Evolutionary conservation across 2,329 filamentous ascomycete species (phyloP).

Genomic region (Botrytis aclada): DNA sequence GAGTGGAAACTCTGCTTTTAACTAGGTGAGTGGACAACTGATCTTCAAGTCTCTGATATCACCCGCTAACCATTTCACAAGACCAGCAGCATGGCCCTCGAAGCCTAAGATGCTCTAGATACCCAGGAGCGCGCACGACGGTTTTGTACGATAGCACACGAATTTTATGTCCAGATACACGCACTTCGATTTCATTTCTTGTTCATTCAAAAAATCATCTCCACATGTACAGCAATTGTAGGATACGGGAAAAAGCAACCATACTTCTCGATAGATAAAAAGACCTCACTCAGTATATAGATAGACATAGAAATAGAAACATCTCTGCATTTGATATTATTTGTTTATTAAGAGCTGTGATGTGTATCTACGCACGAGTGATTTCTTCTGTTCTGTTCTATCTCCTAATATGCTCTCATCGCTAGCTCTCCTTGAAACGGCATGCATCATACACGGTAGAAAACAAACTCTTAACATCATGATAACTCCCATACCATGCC

Average conservation of each 20-base stretch:
- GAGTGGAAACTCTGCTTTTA: slow-evolving; percentile 35
- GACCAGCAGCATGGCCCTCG: slow-evolving; percentile 35
- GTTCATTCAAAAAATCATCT: background rate
- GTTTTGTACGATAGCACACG: slow-evolving; percentile 11
- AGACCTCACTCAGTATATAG: slow-evolving; percentile 7
- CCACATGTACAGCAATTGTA: slow-evolving; percentile 14
- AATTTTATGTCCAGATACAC: slow-evolving; percentile 12
- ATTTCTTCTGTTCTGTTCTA: background rate
- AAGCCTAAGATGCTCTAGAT: slow-evolving; percentile 17
- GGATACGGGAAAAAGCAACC: slow-evolving; percentile 7
- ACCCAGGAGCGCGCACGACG: background rate
- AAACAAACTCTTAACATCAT: background rate
- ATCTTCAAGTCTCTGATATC: background rate
- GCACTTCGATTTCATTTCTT: background rate
- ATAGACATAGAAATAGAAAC: slow-evolving; percentile 9
- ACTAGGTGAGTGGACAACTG: slow-evolving; percentile 36
- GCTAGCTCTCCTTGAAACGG: background rate
- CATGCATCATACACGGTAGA: background rate
- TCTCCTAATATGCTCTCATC: background rate
- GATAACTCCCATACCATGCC: background rate
- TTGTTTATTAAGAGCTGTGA: background rate
- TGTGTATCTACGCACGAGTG: background rate
- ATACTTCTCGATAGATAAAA: slow-evolving; percentile 5
- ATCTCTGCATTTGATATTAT: background rate
- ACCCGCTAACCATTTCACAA: slow-evolving; percentile 23